Evolutionary conservation across 129 eudicot species (phyloP), one percentile per base, ranked within the genome.

Genomic region (Saposhnikovia divaricata): DNA sequence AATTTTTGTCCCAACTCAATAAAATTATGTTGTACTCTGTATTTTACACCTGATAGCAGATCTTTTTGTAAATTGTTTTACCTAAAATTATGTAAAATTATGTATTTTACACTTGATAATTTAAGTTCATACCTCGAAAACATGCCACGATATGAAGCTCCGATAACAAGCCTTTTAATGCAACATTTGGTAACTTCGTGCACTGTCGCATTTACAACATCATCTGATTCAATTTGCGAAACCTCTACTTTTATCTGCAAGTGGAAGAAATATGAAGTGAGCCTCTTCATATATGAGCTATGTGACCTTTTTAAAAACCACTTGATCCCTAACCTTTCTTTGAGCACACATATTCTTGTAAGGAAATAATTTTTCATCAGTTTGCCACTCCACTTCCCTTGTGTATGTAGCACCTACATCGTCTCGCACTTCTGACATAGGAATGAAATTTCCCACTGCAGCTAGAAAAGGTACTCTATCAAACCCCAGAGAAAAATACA

Each of bases 161-260:
- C 98, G 23, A 93, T 88, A 75, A 93, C 98, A 87, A 93, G 98
- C 73, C 90, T 87, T 61, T 66, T 84, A 9, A 90, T 90, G 53
- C 34, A 79, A 55, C 82, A 12, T 66, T 81, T 88, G 1, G 80
- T 38, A 74, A 93, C 82, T 75, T 88, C 92, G 40, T 55, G 75
- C 73, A 80, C 78, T 81, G 91, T 85, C 18, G 93, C 89, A 63
- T 81, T 80, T 6, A 72, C 91, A 4, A 90, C 85, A 85, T 93
- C 96, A 79, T 93, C 97, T 7, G 98, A 90, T 83, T 93, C 98
- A 53, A 93, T 85, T 46, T 88, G 91, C 48, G 87, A 79, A 79
- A 93, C 77, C 85, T 93, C 96, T 45, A 78, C 93, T 76, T 87
- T 87, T 78, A 87, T 93, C 98, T 93, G 87, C 74, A 82, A 48